phyloP scores from a whole-genome alignment of 169 alveolate genomes.

The Fabrea salina region DNA sequence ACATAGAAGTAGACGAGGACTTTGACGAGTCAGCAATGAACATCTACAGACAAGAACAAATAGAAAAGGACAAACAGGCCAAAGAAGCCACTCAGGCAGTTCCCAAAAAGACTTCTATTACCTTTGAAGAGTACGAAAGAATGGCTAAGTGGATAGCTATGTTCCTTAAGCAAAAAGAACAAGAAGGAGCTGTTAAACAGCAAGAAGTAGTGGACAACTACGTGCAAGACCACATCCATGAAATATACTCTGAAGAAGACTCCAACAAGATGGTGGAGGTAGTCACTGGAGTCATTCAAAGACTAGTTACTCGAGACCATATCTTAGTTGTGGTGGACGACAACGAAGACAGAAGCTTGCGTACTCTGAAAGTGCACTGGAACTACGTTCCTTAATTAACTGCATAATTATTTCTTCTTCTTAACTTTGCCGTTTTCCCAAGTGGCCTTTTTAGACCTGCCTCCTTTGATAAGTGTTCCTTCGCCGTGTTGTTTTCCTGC shows the following conservation, averaged over 20 bases:
- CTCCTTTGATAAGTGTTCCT: no score
- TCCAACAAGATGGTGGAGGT: not conserved
- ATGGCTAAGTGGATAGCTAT: constrained; percentile 15
- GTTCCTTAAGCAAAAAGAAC: not conserved
- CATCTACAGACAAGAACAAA: not conserved
- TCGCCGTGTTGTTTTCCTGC: no score
- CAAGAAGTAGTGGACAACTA: not conserved
- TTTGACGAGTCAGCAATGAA: not conserved
- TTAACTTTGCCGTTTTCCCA: no score
- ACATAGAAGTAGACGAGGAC: constrained; percentile 64
- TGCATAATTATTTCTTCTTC: no score
- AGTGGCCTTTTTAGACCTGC: no score
- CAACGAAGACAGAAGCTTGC: not conserved
- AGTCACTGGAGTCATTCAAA: constrained; percentile 4
- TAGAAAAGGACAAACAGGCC: not conserved
- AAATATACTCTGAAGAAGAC: not conserved
- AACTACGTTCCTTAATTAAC: constrained; percentile 9
- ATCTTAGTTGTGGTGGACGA: constrained; percentile 7
- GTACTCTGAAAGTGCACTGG: constrained; percentile 13
- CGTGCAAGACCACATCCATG: constrained; percentile 9
- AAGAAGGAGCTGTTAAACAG: not conserved
- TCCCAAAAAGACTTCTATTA: not conserved
- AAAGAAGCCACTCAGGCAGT: not conserved
- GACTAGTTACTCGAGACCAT: not conserved
- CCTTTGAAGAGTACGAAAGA: constrained; percentile 7